A percentile compares a stretch with the other conserved stretches of the same genome.
Evolutionary conservation across 208 protist species (phyloP).

Genomic region (Leishmania turanica): DNA sequence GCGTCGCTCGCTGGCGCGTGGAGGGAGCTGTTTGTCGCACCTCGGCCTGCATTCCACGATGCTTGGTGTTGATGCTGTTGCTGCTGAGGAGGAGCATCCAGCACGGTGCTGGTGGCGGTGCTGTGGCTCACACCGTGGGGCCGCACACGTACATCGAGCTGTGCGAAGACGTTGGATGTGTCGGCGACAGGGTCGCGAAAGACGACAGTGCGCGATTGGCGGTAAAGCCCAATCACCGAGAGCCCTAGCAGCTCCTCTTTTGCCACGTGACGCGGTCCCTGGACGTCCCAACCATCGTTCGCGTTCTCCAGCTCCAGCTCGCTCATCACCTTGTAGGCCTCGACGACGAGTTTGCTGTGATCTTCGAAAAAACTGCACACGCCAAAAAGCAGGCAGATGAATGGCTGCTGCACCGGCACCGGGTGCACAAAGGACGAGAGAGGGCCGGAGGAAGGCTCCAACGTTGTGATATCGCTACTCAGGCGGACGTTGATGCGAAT

Average conservation of each 20-base stretch:
- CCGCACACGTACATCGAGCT: slow-evolving; percentile 26
- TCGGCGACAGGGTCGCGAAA: slow-evolving; percentile 67
- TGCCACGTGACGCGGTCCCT: slow-evolving; percentile 53
- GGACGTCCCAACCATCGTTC: slow-evolving; percentile 12
- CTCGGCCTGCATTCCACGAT: background rate
- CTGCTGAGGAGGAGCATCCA: background rate
- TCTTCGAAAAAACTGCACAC: slow-evolving; percentile 70
- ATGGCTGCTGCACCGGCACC: slow-evolving; percentile 62
- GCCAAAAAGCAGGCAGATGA: slow-evolving; percentile 73
- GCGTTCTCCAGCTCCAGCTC: slow-evolving; percentile 24
- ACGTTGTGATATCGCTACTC: slow-evolving; percentile 78
- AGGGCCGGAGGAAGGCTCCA: slow-evolving; percentile 58
- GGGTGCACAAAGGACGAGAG: slow-evolving; percentile 87
- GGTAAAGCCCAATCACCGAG: slow-evolving; percentile 73
- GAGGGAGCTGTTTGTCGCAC: background rate
- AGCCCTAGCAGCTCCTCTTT: slow-evolving; percentile 78
- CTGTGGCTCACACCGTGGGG: background rate
- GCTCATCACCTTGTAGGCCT: slow-evolving; percentile 70
- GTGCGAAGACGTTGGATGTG: slow-evolving; percentile 42
- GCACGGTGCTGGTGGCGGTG: background rate
- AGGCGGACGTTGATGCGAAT: slow-evolving; percentile 78
- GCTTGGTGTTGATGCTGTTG: background rate
- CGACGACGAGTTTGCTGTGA: slow-evolving; percentile 73
- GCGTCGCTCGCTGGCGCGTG: slow-evolving; percentile 5
- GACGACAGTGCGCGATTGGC: slow-evolving; percentile 65